Percentiles rank a stretch among this genome's conserved stretches.
Conservation (phyloP, 202 grass and related monocot genomes). For the Musa balbisiana region DNA sequence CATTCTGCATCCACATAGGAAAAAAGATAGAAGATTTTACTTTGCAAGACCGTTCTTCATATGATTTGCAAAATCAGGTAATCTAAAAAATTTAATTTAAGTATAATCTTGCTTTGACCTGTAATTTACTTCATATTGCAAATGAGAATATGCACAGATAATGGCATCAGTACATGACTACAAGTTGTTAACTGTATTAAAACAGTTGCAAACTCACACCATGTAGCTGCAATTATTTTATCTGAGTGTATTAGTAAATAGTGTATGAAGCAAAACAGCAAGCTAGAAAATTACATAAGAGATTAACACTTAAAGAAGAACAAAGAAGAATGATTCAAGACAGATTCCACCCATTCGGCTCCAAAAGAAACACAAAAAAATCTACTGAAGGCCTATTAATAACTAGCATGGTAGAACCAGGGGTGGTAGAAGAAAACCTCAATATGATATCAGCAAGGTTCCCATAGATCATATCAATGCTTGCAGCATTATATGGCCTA, state of each 20-base stretch:
- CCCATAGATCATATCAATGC: not conserved
- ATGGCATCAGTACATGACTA: not conserved
- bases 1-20: not conserved
- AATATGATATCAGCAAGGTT: not conserved
- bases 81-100: not conserved
- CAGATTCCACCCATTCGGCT: not conserved
- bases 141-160: not conserved
- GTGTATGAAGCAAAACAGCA: not conserved
- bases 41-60: not conserved
- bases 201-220: not conserved
- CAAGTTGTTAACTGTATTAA: not conserved
- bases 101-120: not conserved
- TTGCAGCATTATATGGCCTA: not conserved
- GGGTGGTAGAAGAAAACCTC: not conserved
- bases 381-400: not conserved
- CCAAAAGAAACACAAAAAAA: not conserved
- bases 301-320: not conserved
- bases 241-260: not conserved
- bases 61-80: not conserved
- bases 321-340: not conserved
- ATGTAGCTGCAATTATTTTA: not conserved
- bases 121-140: not conserved
- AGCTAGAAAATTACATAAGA: not conserved
- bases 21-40: not conserved
- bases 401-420: not conserved